phyloP scores from a whole-genome alignment of 192 early-diverging fungal species.

The Thoreauomyces humboldtii region DNA sequence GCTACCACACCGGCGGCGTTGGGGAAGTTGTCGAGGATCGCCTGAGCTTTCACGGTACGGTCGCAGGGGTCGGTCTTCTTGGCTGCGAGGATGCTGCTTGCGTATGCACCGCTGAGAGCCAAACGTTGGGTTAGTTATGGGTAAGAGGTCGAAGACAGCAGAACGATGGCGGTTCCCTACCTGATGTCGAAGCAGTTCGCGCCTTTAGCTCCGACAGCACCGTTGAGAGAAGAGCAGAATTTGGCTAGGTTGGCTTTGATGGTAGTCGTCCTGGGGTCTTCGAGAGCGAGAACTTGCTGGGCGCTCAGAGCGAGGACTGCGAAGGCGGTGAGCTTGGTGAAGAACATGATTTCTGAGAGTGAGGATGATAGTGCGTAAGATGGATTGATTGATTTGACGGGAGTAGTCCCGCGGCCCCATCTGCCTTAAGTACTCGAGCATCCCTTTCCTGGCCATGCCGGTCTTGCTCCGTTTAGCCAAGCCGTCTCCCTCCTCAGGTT shows the following conservation, averaged over 20 bases:
- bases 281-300: neutral
- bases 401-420: too few species aligned
- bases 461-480: too few species aligned
- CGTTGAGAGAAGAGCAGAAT: slow-evolving; percentile 15
- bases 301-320: neutral
- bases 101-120: slow-evolving; percentile 3
- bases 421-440: too few species aligned
- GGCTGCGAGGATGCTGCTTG: slow-evolving; percentile 2
- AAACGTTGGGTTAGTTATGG: too few species aligned
- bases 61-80: slow-evolving; percentile 1
- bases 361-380: too few species aligned
- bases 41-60: slow-evolving; percentile 13
- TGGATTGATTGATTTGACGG: too few species aligned
- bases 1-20: slow-evolving; percentile 5
- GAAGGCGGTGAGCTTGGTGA: neutral
- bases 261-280: slow-evolving; percentile 21
- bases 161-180: too few species aligned
- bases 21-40: slow-evolving; percentile 18
- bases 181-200: slow-evolving; percentile 30
- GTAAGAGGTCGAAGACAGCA: too few species aligned
- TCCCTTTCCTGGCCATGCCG: too few species aligned
- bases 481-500: too few species aligned
- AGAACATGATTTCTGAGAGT: too few species aligned
- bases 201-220: slow-evolving; percentile 10
- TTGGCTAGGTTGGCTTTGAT: neutral